A percentile compares a stretch with the other conserved stretches of the same genome.
These are phyloP conservation scores for Fusarium hostae DNA, from an alignment of 2,329 filamentous ascomycete genomes.

Conservation along the genomic window DNA sequence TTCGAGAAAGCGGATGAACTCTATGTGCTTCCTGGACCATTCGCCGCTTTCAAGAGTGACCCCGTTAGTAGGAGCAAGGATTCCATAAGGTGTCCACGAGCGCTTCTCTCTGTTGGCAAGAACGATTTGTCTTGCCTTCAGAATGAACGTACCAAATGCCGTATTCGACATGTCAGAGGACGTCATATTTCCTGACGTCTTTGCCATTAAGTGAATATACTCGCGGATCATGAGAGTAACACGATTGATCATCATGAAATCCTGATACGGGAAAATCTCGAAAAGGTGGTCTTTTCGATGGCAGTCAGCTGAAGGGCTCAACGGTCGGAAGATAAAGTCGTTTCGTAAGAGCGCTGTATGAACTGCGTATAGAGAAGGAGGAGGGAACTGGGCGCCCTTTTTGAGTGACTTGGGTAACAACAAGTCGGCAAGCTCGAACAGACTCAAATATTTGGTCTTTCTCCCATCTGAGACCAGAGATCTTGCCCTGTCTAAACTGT, in stretches of 20 bases:
- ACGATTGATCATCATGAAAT: slow-evolving; percentile 46
- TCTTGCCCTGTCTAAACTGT: slow-evolving; percentile 59
- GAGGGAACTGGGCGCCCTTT: slow-evolving; percentile 53
- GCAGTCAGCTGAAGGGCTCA: slow-evolving; percentile 59
- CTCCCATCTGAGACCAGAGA: slow-evolving; percentile 52
- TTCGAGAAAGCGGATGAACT: slow-evolving; percentile 75
- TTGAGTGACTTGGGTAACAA: slow-evolving; percentile 54
- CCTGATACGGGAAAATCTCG: slow-evolving; percentile 59
- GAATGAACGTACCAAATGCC: slow-evolving; percentile 58
- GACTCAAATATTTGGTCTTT: slow-evolving; percentile 58
- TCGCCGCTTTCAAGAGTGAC: slow-evolving; percentile 30
- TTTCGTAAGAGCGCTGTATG: slow-evolving; percentile 71
- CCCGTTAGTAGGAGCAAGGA: slow-evolving; percentile 48
- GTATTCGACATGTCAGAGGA: slow-evolving; percentile 33
- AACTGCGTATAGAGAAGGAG: slow-evolving; percentile 73
- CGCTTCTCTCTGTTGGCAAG: slow-evolving; percentile 62
- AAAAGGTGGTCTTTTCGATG: slow-evolving; percentile 67
- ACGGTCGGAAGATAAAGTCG: slow-evolving; percentile 68
- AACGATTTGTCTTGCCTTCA: slow-evolving; percentile 62
- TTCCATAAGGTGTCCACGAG: slow-evolving; percentile 62
- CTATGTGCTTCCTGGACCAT: slow-evolving; percentile 50
- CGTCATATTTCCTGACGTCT: slow-evolving; percentile 23
- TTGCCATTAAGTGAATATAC: slow-evolving; percentile 42
- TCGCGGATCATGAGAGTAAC: slow-evolving; percentile 50
- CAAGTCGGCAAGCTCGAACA: slow-evolving; percentile 62